Conservation (phyloP, 1,284 basidiomycete genomes). For the Ganoderma meredithae region DNA sequence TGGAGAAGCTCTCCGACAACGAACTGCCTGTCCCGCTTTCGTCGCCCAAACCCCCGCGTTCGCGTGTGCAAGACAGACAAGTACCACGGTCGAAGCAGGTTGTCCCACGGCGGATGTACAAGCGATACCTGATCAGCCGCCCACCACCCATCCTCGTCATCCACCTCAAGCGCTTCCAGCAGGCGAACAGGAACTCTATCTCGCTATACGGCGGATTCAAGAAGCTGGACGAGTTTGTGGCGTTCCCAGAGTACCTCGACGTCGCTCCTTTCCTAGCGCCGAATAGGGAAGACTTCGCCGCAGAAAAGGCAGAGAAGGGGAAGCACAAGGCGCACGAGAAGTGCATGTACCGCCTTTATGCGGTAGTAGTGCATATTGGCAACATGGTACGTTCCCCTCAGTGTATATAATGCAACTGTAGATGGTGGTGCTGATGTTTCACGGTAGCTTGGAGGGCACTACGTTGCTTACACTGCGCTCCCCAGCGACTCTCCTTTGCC, state of each 20-base stretch:
- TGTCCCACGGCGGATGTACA: conserved; percentile 86
- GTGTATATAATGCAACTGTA: conserved; percentile 14
- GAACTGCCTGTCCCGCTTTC: conserved; percentile 28
- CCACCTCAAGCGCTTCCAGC: conserved; percentile 94
- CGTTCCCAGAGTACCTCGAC: conserved; percentile 89
- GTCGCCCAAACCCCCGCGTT: conserved; percentile 19
- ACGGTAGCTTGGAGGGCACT: conserved; percentile 80
- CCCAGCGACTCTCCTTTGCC: conserved; percentile 28
- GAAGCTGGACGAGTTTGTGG: conserved; percentile 88
- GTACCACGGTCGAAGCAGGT: conserved; percentile 63
- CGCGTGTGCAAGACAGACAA: conserved; percentile 30
- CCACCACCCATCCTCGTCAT: conserved; percentile 91
- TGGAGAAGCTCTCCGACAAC: conserved; percentile 33
- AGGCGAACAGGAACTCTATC: conserved; percentile 61
- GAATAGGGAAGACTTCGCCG: conserved; percentile 72
- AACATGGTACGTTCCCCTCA: conserved; percentile 71
- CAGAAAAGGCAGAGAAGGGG: conserved; percentile 45
- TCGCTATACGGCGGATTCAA: conserved; percentile 73
- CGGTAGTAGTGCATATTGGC: conserved; percentile 92
- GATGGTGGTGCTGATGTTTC: conserved; percentile 19
- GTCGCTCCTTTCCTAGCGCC: conserved; percentile 89
- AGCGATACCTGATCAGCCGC: conserved; percentile 89
- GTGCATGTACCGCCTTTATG: conserved; percentile 79
- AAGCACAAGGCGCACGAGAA: conserved; percentile 49
- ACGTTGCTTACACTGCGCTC: conserved; percentile 81